Evolutionary conservation across 768 basidiomycete genomes (phyloP), one percentile per base, ranked within the genome.

Genomic region (Boletus sp.): DNA sequence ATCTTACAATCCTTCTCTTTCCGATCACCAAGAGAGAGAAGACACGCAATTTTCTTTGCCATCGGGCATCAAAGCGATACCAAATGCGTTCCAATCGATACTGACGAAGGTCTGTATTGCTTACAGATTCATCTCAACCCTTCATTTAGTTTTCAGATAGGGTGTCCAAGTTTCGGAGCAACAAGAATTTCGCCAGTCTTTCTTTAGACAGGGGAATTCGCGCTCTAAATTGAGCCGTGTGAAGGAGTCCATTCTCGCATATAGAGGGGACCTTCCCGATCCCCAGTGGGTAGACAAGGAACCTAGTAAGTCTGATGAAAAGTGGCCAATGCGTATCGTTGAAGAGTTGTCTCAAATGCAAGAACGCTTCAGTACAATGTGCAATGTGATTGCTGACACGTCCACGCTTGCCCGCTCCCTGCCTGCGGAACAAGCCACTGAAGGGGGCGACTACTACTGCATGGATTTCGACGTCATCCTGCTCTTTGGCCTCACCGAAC

Each of bases 401-500:
- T 65, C 65, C 15, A 4, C 4, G 2, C 18, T 60, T 29, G 53
- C 45, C 7, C 15, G 9, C 0, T 49, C 52, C 18, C 37, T 69
- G 11, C 7, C 1, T 9, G 41, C 44, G 0, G 36, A 15, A 49
- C 29, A 7, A 41, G 20, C 47, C 5, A 47, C 15, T 10, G 54
- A 30, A 14, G 53, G 55, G 32, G 29, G 14, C 28, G 29, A 41
- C 7, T 66, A 55, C 33, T 69, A 69, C 53, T 9, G 10, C 24
- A 50, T 69, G 29, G 32, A 63, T 0, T 75, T 67, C 47, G 67
- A 75, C 5, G 63, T 80, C 4, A 58, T 79, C 14, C 50, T 81
- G 14, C 64, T 71, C 10, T 76, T 78, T 47, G 80, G 79, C 1
- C 53, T 74, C 10, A 77, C 78, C 0, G 80, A 81, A 51, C 55